Evolutionary conservation across 1,284 basidiomycete species (phyloP), one percentile per base, ranked within the genome.

Genomic region (Rhodotorula sp.): DNA sequence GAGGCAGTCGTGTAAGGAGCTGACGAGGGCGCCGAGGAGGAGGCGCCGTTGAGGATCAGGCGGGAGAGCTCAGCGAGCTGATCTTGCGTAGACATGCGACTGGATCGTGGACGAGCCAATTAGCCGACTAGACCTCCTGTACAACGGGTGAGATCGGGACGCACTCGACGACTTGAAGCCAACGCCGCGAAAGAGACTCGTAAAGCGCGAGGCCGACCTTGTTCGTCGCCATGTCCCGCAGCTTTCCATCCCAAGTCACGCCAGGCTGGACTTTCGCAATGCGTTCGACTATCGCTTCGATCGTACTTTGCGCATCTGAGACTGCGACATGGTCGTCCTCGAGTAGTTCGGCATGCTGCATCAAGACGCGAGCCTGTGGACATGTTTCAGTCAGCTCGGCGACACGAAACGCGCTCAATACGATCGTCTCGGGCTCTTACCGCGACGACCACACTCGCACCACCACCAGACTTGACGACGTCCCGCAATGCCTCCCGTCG

Each of bases 151-250:
- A 24, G 29, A 4, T 18, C 15, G 0, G 29, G 26, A 68, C 75
- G 61, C 12, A 75, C 76, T 73, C 68, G 30, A 76, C 6, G 0
- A 74, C 26, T 12, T 20, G 46, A 3, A 61, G 60, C 60, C 60
- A 61, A 30, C 69, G 62, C 2, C 62, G 30, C 30, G 69, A 58
- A 0, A 76, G 2, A 10, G 73, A 54, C 46, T 75, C 71, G 73
- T 73, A 76, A 42, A 73, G 6, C 8, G 75, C 76, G 14, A 71
- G 54, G 0, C 68, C n/a, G 10, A 72, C 45, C 14, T 64, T 53
- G 0, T 60, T 62, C 4, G 6, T 17, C 1, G 24, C n/a, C 20
- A 76, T 22, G 6, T 51, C 55, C 15, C 71, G 67, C 12, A 69
- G 10, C 42, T 64, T 60, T 6, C 71, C 70, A 3, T 55, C 44